phyloP scores from a whole-genome alignment of 176 grass and related monocot genomes.

The Sorghum bicolor region DNA sequence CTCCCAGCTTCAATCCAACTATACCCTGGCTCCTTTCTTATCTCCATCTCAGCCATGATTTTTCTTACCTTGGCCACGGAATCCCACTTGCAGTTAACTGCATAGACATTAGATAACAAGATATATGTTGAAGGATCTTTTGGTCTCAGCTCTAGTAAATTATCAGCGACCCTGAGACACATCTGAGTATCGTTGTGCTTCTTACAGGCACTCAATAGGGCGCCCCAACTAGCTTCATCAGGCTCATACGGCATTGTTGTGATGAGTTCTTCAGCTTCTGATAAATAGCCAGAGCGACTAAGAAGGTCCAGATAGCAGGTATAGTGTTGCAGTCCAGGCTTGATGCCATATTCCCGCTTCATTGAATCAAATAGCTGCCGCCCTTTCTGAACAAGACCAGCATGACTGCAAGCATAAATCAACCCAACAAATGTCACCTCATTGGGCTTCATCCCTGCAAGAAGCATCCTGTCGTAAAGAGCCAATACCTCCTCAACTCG shows the following conservation, averaged over 20 bases:
- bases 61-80: conserved; percentile 60
- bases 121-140: conserved; percentile 82
- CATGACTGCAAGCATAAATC: conserved; percentile 93
- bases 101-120: conserved; percentile 85
- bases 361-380: conserved; percentile 72
- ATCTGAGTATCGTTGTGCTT: conserved; percentile 65
- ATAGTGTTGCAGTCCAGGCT: conserved; percentile 73
- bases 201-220: conserved; percentile 74
- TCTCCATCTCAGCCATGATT: conserved; percentile 53
- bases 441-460: conserved; percentile 67
- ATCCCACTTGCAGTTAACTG: conserved; percentile 67
- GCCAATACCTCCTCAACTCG: conserved; percentile 43
- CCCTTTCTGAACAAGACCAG: conserved; percentile 80
- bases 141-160: conserved; percentile 54
- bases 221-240: conserved; percentile 74
- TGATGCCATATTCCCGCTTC: conserved; percentile 58
- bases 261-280: conserved; percentile 76
- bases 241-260: conserved; percentile 61
- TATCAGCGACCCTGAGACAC: conserved; percentile 65
- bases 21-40: conserved; percentile 71
- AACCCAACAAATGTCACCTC: conserved; percentile 83
- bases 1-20: conserved; percentile 70
- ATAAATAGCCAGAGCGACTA: conserved; percentile 67
- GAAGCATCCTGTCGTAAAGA: conserved; percentile 68
- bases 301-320: conserved; percentile 93